A percentile compares a stretch with the other conserved stretches of the same genome.
These are phyloP conservation scores for Immersiporthe knoxdaviesiana DNA, from an alignment of 2,329 filamentous ascomycete genomes.

Conservation along the genomic window DNA sequence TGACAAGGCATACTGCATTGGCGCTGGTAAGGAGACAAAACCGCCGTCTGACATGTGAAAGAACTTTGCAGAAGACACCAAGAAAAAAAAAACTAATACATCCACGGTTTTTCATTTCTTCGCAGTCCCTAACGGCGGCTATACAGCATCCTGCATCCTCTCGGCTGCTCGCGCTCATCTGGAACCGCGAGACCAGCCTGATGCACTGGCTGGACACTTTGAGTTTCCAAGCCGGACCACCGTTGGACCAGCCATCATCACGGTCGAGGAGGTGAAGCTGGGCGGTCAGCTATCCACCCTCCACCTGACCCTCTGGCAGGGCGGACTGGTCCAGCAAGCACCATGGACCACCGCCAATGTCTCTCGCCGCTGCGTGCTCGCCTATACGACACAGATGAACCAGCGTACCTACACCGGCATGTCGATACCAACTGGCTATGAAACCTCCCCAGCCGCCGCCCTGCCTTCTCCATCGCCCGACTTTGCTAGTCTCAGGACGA, in stretches of 20 bases:
- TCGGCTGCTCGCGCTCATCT: constrained; percentile 37
- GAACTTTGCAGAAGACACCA: background rate
- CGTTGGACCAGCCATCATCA: constrained; percentile 42
- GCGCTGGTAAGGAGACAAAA: background rate
- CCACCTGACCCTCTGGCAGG: constrained; percentile 48
- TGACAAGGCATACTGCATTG: background rate
- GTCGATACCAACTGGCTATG: constrained; percentile 27
- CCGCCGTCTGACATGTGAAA: background rate
- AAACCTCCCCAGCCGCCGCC: background rate
- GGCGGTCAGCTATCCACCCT: constrained; percentile 47
- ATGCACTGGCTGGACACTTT: constrained; percentile 46
- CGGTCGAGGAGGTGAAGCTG: constrained; percentile 47
- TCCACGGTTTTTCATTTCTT: background rate
- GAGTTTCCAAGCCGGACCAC: constrained; percentile 46
- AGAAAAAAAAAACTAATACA: background rate
- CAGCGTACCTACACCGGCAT: constrained; percentile 37
- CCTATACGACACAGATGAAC: constrained; percentile 46
- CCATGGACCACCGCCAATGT: constrained; percentile 42
- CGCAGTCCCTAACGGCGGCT: background rate
- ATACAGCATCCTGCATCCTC: background rate
- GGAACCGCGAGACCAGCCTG: constrained; percentile 39
- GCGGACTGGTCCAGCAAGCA: constrained; percentile 36
- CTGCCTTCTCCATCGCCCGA: constrained; percentile 7
- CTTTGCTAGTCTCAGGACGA: background rate
- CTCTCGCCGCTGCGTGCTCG: constrained; percentile 40